Conservation (phyloP, 257 asterid genomes). For the Solanum chiquidenum region DNA sequence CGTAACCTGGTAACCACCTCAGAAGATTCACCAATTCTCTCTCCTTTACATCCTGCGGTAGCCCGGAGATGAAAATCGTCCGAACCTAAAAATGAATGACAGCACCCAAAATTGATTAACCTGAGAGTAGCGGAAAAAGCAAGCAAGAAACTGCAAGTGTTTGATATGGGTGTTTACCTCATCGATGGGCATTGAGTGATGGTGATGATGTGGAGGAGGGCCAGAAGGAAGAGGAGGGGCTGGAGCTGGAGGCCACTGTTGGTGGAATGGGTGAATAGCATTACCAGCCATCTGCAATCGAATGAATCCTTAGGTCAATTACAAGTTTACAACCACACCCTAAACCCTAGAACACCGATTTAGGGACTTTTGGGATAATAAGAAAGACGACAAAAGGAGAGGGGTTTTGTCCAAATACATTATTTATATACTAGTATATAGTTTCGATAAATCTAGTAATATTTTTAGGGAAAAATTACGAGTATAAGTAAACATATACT, state of each 20-base stretch:
- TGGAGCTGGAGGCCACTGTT: slow-evolving; percentile 61
- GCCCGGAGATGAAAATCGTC: slow-evolving; percentile 83
- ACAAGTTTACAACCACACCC: not conserved
- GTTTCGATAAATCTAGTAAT: not conserved
- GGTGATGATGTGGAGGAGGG: slow-evolving; percentile 26
- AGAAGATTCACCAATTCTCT: slow-evolving; percentile 89
- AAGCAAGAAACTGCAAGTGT: not conserved
- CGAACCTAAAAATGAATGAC: slow-evolving; percentile 36
- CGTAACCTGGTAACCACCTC: slow-evolving; percentile 96
- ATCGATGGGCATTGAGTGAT: slow-evolving; percentile 23
- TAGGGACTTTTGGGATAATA: not conserved
- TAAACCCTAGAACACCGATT: slow-evolving; percentile 18
- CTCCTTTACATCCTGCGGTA: slow-evolving; percentile 97
- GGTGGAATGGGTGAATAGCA: slow-evolving; percentile 79
- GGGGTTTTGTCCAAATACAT: not conserved
- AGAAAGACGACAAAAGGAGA: not conserved
- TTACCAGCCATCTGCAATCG: slow-evolving; percentile 34
- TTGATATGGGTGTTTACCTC: slow-evolving; percentile 12
- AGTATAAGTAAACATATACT: too few relatives aligned
- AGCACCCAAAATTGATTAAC: not conserved
- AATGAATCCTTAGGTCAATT: not conserved
- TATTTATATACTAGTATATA: not conserved
- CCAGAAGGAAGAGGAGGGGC: slow-evolving; percentile 24
- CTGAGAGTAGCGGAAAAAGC: not conserved
- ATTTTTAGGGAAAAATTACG: too few relatives aligned